These are phyloP conservation scores for Platanthera guangdongensis DNA, from an alignment of 106 monocot species.

Conservation along the genomic window DNA sequence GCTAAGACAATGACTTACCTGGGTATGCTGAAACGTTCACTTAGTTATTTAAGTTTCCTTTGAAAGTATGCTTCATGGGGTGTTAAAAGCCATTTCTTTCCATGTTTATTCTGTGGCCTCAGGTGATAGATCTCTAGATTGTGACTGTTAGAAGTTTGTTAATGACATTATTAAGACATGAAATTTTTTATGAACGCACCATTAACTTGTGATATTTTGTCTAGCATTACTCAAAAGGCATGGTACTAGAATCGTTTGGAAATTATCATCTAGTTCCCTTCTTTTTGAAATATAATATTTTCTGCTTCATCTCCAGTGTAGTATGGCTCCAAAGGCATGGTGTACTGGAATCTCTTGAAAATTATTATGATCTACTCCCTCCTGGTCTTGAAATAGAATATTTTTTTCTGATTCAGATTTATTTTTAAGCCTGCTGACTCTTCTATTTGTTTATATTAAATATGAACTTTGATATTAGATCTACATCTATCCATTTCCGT, in stretches of 20 bases:
- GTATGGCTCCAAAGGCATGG: background rate
- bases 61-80: background rate
- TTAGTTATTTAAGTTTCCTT: slow-evolving; percentile 1
- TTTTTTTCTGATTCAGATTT: background rate
- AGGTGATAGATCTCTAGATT: background rate
- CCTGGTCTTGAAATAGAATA: background rate
- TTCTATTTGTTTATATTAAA: background rate
- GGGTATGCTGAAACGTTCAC: background rate
- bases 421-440: background rate
- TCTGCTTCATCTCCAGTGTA: background rate
- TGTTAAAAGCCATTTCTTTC: slow-evolving; percentile 1
- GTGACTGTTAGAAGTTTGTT: background rate
- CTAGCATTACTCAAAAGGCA: too few species aligned
- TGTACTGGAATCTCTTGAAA: background rate
- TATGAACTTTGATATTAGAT: background rate
- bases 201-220: background rate
- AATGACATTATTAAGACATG: slow-evolving; percentile 2
- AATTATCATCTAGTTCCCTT: too few species aligned
- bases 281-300: too few species aligned
- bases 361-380: background rate
- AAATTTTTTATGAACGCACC: background rate
- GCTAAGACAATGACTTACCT: slow-evolving; percentile 2
- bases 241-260: too few species aligned
- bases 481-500: background rate
- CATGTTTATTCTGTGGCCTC: background rate